A percentile compares a stretch with the other conserved stretches of the same genome.
These are phyloP conservation scores for Ambrosiella cleistominuta DNA, from an alignment of 2,329 filamentous ascomycete genomes.

Conservation along the genomic window DNA sequence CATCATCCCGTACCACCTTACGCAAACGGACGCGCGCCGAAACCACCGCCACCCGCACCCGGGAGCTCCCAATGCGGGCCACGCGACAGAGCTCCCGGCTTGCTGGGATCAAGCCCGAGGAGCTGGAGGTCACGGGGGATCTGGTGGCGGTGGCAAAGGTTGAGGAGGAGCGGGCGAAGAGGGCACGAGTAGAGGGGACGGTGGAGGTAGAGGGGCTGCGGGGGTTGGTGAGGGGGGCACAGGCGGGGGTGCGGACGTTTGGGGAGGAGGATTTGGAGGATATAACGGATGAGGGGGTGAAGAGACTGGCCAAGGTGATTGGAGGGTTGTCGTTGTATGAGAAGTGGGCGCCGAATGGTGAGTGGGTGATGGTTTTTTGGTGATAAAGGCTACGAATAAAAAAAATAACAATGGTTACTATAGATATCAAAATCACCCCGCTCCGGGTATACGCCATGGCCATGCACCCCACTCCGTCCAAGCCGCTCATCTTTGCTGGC, in stretches of 20 bases:
- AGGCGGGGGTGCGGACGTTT: slow-evolving; percentile 72
- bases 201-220: slow-evolving; percentile 54
- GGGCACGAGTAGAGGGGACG: slow-evolving; percentile 63
- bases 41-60: slow-evolving; percentile 21
- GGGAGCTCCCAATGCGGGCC: slow-evolving; percentile 23
- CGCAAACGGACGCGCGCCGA: slow-evolving; percentile 20
- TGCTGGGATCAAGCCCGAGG: slow-evolving; percentile 34
- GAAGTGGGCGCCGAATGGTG: slow-evolving; percentile 63
- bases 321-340: slow-evolving; percentile 63
- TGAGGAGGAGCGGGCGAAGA: slow-evolving; percentile 43
- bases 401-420: neutral
- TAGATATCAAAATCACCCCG: slow-evolving; percentile 80
- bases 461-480: slow-evolving; percentile 74
- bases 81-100: slow-evolving; percentile 42
- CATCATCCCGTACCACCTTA: slow-evolving; percentile 6
- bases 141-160: neutral
- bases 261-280: slow-evolving; percentile 65
- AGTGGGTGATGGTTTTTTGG: slow-evolving; percentile 16
- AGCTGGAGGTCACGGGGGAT: slow-evolving; percentile 20
- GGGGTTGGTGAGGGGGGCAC: slow-evolving; percentile 43
- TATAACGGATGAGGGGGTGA: slow-evolving; percentile 60
- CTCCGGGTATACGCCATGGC: slow-evolving; percentile 74
- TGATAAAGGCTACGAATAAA: neutral
- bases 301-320: slow-evolving; percentile 59
- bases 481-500: slow-evolving; percentile 78